Evolutionary conservation across 352 stramenopile genomes (phyloP).

Genomic region (Pythium inflatum): DNA sequence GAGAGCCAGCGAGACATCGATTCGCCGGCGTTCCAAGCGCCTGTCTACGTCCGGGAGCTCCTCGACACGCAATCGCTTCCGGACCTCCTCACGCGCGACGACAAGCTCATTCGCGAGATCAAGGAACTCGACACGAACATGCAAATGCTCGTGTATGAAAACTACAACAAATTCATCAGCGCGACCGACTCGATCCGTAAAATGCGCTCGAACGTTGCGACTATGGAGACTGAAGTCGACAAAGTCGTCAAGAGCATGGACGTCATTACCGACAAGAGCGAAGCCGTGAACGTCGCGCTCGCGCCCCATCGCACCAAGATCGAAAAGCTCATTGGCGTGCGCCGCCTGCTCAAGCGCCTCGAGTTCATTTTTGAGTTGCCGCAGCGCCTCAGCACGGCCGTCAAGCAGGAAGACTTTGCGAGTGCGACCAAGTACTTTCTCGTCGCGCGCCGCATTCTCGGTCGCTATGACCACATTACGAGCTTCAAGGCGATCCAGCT

Average conservation of each 20-base stretch:
- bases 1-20: constrained; percentile 79
- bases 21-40: constrained; percentile 65
- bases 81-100: constrained; percentile 73
- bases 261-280: constrained; percentile 83
- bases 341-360: constrained; percentile 95
- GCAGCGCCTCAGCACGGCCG: constrained; percentile 75
- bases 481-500: constrained; percentile 91
- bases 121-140: constrained; percentile 98
- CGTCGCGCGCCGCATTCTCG: constrained; percentile 83
- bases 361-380: constrained; percentile 98
- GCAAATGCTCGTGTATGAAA: constrained; percentile 99
- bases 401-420: constrained; percentile 88
- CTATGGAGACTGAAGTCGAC: constrained; percentile 90
- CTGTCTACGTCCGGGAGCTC: constrained; percentile 80
- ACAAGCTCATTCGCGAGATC: constrained; percentile 87
- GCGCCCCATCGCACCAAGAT: constrained; percentile 88
- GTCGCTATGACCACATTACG: constrained; percentile 87
- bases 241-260: constrained; percentile 89
- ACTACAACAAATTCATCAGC: constrained; percentile 99
- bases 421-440: constrained; percentile 90
- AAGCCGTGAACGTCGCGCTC: constrained; percentile 89
- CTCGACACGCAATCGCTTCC: constrained; percentile 64
- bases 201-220: constrained; percentile 94
- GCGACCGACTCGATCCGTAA: constrained; percentile 98
- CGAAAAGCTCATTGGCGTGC: constrained; percentile 97